phyloP scores from a whole-genome alignment of 805 yeast species.

The Wickerhamiella vanderwaltii region DNA sequence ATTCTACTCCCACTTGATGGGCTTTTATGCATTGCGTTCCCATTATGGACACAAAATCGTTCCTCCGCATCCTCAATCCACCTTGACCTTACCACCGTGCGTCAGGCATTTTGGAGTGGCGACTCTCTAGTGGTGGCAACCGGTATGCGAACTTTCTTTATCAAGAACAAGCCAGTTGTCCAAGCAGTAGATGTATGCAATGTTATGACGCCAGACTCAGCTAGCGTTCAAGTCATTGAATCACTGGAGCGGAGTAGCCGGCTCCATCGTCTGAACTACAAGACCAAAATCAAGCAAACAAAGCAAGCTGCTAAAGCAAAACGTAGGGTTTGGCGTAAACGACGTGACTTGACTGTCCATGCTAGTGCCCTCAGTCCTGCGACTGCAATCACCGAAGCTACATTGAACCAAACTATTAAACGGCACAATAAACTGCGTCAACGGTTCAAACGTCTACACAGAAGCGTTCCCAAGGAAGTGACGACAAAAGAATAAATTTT shows the following conservation, averaged over 20 bases:
- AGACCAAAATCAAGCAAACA: neutral
- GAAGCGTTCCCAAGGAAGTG: too few species aligned
- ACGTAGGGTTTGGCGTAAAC: too few species aligned
- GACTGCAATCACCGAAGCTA: neutral
- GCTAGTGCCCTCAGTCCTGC: conserved; percentile 1
- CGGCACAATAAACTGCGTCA: neutral
- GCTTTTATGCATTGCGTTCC: neutral
- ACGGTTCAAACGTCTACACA: neutral
- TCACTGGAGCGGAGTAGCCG: too few species aligned
- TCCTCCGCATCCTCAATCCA: conserved; percentile 1
- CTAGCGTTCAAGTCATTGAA: too few species aligned
- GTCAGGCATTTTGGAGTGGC: conserved; percentile 7
- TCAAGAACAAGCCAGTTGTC: neutral
- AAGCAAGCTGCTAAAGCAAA: neutral
- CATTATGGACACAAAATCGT: conserved; percentile 1
- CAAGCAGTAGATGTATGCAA: too few species aligned
- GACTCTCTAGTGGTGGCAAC: conserved; percentile 2
- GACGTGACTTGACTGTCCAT: neutral
- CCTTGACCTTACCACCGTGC: neutral
- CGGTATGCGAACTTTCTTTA: conserved; percentile 6
- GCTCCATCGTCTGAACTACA: too few species aligned
- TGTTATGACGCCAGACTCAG: too few species aligned
- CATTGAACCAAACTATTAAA: neutral
- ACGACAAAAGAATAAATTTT: too few species aligned
- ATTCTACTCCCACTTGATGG: neutral